Evolutionary conservation across 2,329 filamentous ascomycete genomes (phyloP).

Genomic region (Ceratocystis harringtonii): DNA sequence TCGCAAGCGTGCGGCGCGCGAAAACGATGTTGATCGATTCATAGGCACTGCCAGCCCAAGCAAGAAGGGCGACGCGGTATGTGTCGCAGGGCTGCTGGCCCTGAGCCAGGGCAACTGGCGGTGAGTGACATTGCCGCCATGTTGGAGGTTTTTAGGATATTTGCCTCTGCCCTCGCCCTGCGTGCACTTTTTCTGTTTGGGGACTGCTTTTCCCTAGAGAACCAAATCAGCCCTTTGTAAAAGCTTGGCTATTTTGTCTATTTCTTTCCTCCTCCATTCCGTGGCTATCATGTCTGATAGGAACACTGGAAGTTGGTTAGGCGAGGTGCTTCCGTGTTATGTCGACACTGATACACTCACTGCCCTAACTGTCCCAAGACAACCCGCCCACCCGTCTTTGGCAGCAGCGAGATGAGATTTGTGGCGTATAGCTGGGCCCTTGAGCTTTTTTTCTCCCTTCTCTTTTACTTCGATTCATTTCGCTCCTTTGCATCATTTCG

Average conservation of each 20-base stretch:
- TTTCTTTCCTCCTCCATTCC: neutral
- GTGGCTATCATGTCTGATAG: constrained; percentile 4
- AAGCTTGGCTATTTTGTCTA: neutral
- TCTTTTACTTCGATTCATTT: constrained; percentile 6
- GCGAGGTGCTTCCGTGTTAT: neutral
- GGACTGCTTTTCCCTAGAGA: too few species aligned
- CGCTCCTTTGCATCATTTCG: constrained; percentile 6
- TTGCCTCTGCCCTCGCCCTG: neutral
- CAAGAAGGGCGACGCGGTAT: constrained; percentile 71
- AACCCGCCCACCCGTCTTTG: too few species aligned
- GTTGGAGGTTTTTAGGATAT: neutral
- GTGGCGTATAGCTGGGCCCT: too few species aligned
- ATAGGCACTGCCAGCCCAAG: constrained; percentile 56
- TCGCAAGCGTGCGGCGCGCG: constrained; percentile 21
- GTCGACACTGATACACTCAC: too few species aligned
- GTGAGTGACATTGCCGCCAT: constrained; percentile 6
- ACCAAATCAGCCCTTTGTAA: neutral
- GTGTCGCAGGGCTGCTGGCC: constrained; percentile 74
- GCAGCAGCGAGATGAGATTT: too few species aligned
- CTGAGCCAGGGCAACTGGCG: constrained; percentile 83
- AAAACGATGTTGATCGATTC: constrained; percentile 55
- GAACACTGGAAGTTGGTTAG: neutral
- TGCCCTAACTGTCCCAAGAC: too few species aligned
- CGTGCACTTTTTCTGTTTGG: neutral
- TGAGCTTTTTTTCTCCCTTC: neutral